phyloP scores from a whole-genome alignment of 352 stramenopile genomes.

The Phytophthora sp. region DNA sequence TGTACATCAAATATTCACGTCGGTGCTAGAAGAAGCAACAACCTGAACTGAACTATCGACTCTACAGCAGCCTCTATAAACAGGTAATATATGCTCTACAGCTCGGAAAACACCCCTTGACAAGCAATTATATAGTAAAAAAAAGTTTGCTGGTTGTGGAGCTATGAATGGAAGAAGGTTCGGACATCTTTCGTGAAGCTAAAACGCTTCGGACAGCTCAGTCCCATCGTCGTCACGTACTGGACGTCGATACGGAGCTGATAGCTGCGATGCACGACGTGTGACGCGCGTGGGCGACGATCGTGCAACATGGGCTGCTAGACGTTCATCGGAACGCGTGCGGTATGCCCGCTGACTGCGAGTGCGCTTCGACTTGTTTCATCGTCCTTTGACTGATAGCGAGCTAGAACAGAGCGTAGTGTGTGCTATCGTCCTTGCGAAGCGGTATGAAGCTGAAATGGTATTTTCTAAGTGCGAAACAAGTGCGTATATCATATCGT shows the following conservation, averaged over 20 bases:
- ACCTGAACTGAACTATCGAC: too few species aligned
- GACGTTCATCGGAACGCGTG: neutral
- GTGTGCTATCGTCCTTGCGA: neutral
- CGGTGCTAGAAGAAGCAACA: too few species aligned
- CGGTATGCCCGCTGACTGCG: neutral
- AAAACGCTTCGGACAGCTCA: neutral
- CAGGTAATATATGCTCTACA: too few species aligned
- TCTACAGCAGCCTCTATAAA: too few species aligned
- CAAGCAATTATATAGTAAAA: too few species aligned
- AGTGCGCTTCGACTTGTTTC: neutral
- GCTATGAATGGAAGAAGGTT: neutral
- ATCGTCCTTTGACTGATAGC: neutral
- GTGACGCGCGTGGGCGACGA: too few species aligned
- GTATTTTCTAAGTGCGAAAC: neutral
- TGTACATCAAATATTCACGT: too few species aligned
- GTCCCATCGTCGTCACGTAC: too few species aligned
- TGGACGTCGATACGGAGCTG: too few species aligned
- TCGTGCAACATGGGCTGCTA: neutral
- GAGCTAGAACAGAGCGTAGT: neutral
- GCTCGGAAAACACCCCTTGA: too few species aligned
- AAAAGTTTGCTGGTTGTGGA: neutral
- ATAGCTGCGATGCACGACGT: neutral
- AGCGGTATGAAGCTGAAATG: neutral
- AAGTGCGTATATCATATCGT: neutral
- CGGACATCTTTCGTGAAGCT: neutral